Evolutionary conservation across 2,329 filamentous ascomycete genomes (phyloP).

Genomic region (Cryphonectria parasitica): DNA sequence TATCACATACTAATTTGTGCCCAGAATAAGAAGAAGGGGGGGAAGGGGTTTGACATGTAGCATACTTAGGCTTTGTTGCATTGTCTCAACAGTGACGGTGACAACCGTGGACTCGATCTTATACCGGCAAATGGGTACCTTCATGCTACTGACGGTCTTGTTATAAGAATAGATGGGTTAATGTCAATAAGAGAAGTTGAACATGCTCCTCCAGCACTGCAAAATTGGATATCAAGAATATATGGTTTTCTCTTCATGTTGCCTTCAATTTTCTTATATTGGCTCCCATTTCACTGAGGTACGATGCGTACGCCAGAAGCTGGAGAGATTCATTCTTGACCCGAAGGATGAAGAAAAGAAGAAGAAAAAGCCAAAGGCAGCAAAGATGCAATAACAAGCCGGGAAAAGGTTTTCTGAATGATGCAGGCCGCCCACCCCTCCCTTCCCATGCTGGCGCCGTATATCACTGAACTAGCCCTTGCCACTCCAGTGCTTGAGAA

Average conservation of each 20-base stretch:
- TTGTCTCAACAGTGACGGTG: too few relatives aligned
- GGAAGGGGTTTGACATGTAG: too few relatives aligned
- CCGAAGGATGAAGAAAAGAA: neutral
- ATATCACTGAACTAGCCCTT: neutral
- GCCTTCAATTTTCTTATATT: neutral
- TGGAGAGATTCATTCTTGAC: constrained; percentile 11
- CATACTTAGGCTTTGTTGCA: too few relatives aligned
- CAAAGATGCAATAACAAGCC: constrained; percentile 2
- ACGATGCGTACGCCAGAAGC: constrained; percentile 16
- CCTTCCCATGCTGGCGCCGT: neutral
- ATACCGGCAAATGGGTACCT: too few relatives aligned
- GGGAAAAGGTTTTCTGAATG: neutral
- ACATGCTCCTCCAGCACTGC: neutral
- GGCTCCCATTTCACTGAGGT: constrained; percentile 12
- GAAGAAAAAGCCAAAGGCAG: neutral
- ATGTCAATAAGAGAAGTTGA: too few relatives aligned
- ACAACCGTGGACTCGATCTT: too few relatives aligned
- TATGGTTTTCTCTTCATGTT: neutral
- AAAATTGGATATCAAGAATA: neutral
- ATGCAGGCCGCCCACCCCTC: neutral
- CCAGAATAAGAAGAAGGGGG: too few relatives aligned
- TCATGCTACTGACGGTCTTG: too few relatives aligned
- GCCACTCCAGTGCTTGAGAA: neutral
- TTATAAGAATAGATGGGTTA: too few relatives aligned
- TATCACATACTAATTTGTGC: too few relatives aligned